phyloP scores from a whole-genome alignment of 768 basidiomycete species.

The Tephrocybe sp. region DNA sequence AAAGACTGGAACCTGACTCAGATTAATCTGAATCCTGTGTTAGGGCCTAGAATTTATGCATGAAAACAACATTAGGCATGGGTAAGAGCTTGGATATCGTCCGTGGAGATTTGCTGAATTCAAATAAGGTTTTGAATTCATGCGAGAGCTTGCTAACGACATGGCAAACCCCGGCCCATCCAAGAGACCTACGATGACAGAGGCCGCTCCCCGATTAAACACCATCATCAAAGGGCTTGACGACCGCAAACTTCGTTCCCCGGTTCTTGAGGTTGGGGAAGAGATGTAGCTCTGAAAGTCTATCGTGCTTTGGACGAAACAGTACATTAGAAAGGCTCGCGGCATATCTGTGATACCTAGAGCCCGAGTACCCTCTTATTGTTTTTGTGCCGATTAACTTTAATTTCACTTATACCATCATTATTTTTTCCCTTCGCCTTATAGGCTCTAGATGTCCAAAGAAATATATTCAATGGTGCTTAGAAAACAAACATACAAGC shows the following conservation, averaged over 20 bases:
- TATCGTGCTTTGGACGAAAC: neutral
- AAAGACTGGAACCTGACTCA: too few species aligned
- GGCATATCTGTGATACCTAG: neutral
- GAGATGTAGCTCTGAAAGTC: neutral
- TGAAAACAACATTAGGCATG: conserved; percentile 27
- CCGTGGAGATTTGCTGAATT: neutral
- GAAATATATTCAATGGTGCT: too few species aligned
- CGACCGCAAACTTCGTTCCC: neutral
- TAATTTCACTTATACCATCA: too few species aligned
- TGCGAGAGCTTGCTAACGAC: neutral
- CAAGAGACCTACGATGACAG: neutral
- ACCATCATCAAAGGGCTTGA: neutral
- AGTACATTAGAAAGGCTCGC: neutral
- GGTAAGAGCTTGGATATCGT: conserved; percentile 16
- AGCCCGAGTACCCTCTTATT: neutral
- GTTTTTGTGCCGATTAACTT: too few species aligned
- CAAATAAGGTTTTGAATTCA: neutral
- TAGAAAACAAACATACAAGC: too few species aligned
- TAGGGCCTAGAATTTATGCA: conserved; percentile 37
- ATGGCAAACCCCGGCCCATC: neutral
- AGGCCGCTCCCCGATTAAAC: neutral
- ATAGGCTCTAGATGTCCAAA: too few species aligned
- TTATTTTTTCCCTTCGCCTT: too few species aligned
- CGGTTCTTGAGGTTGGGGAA: neutral
- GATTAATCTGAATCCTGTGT: too few species aligned